Evolutionary conservation across 2,329 filamentous ascomycete species (phyloP).

Genomic region (Dendrostoma leiphaemia): DNA sequence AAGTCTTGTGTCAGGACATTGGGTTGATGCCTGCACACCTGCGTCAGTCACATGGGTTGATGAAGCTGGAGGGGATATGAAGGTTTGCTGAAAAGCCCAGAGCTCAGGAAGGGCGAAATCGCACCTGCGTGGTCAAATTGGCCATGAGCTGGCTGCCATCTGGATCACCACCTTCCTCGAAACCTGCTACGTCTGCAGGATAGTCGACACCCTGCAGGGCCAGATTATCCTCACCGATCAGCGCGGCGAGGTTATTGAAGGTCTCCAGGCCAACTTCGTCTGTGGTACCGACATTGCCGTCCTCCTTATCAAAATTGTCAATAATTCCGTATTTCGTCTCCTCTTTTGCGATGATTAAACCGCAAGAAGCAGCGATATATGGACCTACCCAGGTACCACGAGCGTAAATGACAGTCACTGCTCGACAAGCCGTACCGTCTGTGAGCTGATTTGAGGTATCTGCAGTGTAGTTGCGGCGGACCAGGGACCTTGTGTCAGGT

Average conservation of each 20-base stretch:
- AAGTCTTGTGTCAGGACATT: conserved; percentile 38
- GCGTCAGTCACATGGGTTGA: neutral
- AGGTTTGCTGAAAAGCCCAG: neutral
- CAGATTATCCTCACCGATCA: conserved; percentile 17
- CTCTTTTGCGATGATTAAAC: too few species aligned
- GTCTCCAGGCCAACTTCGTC: conserved; percentile 23
- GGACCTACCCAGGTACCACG: conserved; percentile 9
- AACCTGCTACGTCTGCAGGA: conserved; percentile 22
- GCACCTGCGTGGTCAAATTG: neutral
- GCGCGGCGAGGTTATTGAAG: conserved; percentile 20
- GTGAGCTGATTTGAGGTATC: conserved; percentile 9
- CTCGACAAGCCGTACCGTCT: conserved; percentile 9
- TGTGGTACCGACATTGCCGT: conserved; percentile 9
- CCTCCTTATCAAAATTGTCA: too few species aligned
- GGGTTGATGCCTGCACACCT: conserved; percentile 1
- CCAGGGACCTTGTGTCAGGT: too few species aligned
- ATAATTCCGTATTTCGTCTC: too few species aligned
- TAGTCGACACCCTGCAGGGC: conserved; percentile 28
- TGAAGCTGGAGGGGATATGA: neutral
- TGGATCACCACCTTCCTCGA: conserved; percentile 23
- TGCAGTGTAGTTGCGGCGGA: neutral
- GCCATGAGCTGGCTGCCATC: conserved; percentile 16
- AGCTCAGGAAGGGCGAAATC: neutral
- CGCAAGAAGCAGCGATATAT: too few species aligned
- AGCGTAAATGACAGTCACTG: conserved; percentile 12